Base-by-base conservation (phyloP, 495 filamentous ascomycete genomes). In the Penicillium daleae region DNA sequence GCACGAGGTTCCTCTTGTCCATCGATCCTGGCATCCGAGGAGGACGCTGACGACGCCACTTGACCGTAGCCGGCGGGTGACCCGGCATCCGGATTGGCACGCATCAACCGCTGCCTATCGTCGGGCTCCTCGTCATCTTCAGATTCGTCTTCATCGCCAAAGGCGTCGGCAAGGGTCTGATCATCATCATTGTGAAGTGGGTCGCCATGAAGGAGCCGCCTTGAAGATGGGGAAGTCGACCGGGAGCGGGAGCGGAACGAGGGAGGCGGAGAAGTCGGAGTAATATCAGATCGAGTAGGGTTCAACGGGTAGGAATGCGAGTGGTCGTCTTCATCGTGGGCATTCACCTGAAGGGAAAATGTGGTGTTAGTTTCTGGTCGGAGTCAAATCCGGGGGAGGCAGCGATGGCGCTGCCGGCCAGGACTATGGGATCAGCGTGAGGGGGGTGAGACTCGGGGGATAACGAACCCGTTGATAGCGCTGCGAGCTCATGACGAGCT, bases 171-270 rank as follows among this genome's bases (percentile, higher is more conserved):
- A 40, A 97, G 82, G 4, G 89, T 90, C 63, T 89, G 80, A 63
- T 96, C 88, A 26, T 91, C 87, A 56, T 87, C 81, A 64, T 78
- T 76, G 33, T 74, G 69, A 46, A 81, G 75, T 22, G 86, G 82
- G 59, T 88, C 85, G 60, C 80, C 74, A 39, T 78, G 76, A 32
- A 87, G 75, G 56, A 85, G 75, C 48, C 84, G 80, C 67, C 82
- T 81, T 42, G 83, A 80, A 56, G 86, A 83, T 33, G 86, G 85
- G 7, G 93, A 96, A 2, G 91, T 91, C 1, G 87, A 86, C 57
- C 90, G 86, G 40, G 93, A 97, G 68, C 90, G 86, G 42, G 93
- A 97, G 68, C 85, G 92, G 74, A 97, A 99, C 10, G 96, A 97
- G 22, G 96, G 95, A 21, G 96, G 93, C 46, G 95, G 93, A 59